Evolutionary conservation across 1,139 yeast species (phyloP).

Genomic region (Scheffersomyces quercinus): DNA sequence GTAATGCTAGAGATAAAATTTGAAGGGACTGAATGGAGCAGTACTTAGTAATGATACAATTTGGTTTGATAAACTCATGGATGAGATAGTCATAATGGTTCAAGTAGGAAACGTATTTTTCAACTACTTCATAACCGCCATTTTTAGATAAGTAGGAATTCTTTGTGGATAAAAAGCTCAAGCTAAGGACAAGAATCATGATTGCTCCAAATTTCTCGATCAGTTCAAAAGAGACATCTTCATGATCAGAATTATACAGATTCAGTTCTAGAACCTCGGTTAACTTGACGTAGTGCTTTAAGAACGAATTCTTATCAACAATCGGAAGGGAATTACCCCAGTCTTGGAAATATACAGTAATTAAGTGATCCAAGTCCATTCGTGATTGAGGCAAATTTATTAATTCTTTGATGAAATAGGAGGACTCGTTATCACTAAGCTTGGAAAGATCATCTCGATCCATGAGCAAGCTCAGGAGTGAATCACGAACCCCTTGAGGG

Average conservation of each 20-base stretch:
- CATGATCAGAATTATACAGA: slow-evolving; percentile 5
- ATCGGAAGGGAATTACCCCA: slow-evolving; percentile 78
- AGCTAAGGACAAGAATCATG: slow-evolving; percentile 55
- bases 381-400: slow-evolving; percentile 52
- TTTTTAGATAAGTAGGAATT: slow-evolving; percentile 18
- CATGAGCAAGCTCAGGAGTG: slow-evolving; percentile 27
- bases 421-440: slow-evolving; percentile 37
- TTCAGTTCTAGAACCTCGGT: slow-evolving; percentile 39
- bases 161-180: slow-evolving; percentile 54
- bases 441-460: slow-evolving; percentile 28
- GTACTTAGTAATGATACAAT: slow-evolving; percentile 50
- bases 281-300: slow-evolving; percentile 55
- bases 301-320: slow-evolving; percentile 63
- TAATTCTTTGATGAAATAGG: slow-evolving; percentile 43
- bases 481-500: slow-evolving; percentile 13
- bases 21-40: slow-evolving; percentile 74
- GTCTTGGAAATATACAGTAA: slow-evolving; percentile 67
- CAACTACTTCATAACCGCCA: slow-evolving; percentile 12
- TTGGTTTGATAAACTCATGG: slow-evolving; percentile 53
- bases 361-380: slow-evolving; percentile 55
- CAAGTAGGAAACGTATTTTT: slow-evolving; percentile 26
- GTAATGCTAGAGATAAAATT: slow-evolving; percentile 64
- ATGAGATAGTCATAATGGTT: slow-evolving; percentile 53
- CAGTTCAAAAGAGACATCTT: slow-evolving; percentile 27
- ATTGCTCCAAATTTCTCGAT: slow-evolving; percentile 63